Conservation (phyloP, 2,329 filamentous ascomycete species). For the Zymoseptoria brevis region DNA sequence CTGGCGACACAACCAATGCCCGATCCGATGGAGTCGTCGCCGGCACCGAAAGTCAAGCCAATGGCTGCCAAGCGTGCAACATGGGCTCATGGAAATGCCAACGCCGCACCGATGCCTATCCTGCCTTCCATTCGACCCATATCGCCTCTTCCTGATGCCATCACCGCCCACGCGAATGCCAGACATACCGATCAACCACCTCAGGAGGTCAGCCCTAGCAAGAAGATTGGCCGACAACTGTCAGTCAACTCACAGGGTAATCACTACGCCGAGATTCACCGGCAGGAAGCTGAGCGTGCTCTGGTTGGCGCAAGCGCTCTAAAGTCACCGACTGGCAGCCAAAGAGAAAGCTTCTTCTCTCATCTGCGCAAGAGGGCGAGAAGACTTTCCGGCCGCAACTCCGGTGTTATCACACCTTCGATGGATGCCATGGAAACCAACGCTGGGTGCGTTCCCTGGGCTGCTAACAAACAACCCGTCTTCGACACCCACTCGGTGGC, state of each 20-base stretch:
- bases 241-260: conserved; percentile 89
- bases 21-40: conserved; percentile 36
- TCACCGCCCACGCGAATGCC: conserved; percentile 78
- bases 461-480: conserved; percentile 62
- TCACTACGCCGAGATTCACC: conserved; percentile 81
- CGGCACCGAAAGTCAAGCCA: conserved; percentile 45
- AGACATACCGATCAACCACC: conserved; percentile 38
- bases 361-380: conserved; percentile 89
- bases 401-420: conserved; percentile 67
- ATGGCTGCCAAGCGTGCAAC: conserved; percentile 74
- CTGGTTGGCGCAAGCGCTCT: conserved; percentile 73
- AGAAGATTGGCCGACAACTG: conserved; percentile 91
- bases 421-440: conserved; percentile 89
- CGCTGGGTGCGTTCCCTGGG: conserved; percentile 83
- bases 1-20: conserved; percentile 36
- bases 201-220: conserved; percentile 59
- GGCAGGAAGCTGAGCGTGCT: conserved; percentile 83
- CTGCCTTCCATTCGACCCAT: conserved; percentile 89
- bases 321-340: conserved; percentile 66
- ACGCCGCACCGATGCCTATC: conserved; percentile 86
- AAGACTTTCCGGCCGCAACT: conserved; percentile 83
- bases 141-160: conserved; percentile 89
- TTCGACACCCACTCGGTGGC: conserved; percentile 45
- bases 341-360: conserved; percentile 96
- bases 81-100: conserved; percentile 70